Base-by-base conservation (phyloP, 345 rosid genomes). In the Dovyalis caffra region DNA sequence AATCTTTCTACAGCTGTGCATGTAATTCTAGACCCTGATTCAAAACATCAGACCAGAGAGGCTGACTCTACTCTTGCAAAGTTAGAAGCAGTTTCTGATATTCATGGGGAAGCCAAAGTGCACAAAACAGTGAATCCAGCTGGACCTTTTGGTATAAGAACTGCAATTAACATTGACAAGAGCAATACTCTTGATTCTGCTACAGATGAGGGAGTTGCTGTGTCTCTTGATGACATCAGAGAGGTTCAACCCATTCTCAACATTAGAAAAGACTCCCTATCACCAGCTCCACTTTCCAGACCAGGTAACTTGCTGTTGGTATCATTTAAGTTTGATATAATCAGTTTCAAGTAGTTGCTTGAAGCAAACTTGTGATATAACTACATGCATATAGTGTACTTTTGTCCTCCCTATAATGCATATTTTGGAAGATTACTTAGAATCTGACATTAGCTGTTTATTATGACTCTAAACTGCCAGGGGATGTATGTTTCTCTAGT, bases 401-500 rank as follows among this genome's bases (percentile, higher is more conserved):
- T 53, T 61, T 35, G n/a, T 61, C 1, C 47, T 73, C 23, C 5
- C 6, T 1, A 47, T 51, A 51, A 21, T 31, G 15, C 20, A 66
- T 31, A 18, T 5, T 53, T 65, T 49, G 15, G n/a, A 25, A 37
- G 26, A 18, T 32, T 20, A 9, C 20, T 20, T 49, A 43, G 12
- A n/a, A 34, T 74, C 28, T 69, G 6, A 69, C 10, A 47, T 38
- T 26, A 23, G 35, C 14, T 32, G 68, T 49, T 53, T 33, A 25
- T 28, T 15, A 25, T 71, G 31, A 25, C 47, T 69, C 56, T 72
- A 75, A 74, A 81, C 67, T 43, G 72, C 69, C 74, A 87, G 93
- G 91, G 66, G 86, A 85, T 73, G 56, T 80, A 66, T 90, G 91
- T 75, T 85, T 91, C 75, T 87, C 97, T 43, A 76, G 88, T 68